Conservation (phyloP, 176 grass and related monocot species). For the Typha latifolia region DNA sequence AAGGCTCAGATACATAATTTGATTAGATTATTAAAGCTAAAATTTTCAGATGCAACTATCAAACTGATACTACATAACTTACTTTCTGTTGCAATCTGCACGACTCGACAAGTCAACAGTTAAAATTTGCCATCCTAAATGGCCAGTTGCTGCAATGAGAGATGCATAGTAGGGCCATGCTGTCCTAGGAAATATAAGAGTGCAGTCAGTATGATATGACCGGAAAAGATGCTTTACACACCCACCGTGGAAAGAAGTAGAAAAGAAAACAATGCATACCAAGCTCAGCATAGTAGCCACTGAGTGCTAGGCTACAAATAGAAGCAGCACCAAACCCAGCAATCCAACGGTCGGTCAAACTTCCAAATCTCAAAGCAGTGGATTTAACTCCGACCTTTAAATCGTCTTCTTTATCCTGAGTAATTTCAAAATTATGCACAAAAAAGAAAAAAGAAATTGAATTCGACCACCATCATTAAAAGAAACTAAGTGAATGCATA, state of each 20-base stretch:
- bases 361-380: constrained; percentile 78
- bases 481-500: not conserved
- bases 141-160: constrained; percentile 43
- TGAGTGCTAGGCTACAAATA: constrained; percentile 46
- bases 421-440: constrained; percentile 7
- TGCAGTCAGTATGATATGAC: constrained; percentile 15
- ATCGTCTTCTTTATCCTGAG: constrained; percentile 89
- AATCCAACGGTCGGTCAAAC: constrained; percentile 68
- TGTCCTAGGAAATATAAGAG: constrained; percentile 31
- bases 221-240: not conserved
- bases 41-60: no score
- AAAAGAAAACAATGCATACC: constrained; percentile 26
- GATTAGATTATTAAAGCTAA: no score
- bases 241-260: not conserved
- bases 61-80: constrained; percentile 9
- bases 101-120: constrained; percentile 58
- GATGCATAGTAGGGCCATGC: constrained; percentile 77
- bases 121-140: constrained; percentile 71
- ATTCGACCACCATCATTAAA: no score
- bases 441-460: not conserved
- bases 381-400: constrained; percentile 77
- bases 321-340: constrained; percentile 56
- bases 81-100: constrained; percentile 69
- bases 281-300: constrained; percentile 72
- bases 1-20: no score